These are phyloP conservation scores for Nicotiana benthamiana DNA, from an alignment of 257 asterid genomes.

Conservation along the genomic window DNA sequence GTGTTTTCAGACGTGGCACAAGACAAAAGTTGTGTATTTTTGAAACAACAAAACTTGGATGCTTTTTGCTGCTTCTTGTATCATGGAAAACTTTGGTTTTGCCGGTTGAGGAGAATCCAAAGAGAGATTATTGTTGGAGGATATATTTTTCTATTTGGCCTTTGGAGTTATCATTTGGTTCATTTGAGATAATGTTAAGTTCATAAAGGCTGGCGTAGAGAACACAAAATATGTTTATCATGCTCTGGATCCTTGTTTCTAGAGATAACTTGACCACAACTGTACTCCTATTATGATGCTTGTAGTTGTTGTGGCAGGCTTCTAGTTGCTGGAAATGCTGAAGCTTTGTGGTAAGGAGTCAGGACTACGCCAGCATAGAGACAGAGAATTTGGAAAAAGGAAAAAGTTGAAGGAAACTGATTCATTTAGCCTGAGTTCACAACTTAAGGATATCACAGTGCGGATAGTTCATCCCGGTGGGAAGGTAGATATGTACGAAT, in stretches of 20 bases:
- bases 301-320: constrained; percentile 6
- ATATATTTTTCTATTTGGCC: constrained; percentile 13
- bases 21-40: constrained; percentile 33
- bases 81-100: constrained; percentile 27
- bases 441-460: constrained; percentile 29
- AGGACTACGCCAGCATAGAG: not conserved
- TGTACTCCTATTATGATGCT: constrained; percentile 9
- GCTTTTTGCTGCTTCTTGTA: constrained; percentile 6
- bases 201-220: constrained; percentile 18
- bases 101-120: constrained; percentile 33
- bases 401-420: constrained; percentile 12
- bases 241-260: not conserved
- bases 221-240: not conserved
- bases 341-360: constrained; percentile 22
- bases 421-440: constrained; percentile 26
- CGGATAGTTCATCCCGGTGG: constrained; percentile 62
- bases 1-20: constrained; percentile 66
- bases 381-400: constrained; percentile 4
- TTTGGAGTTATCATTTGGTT: constrained; percentile 30
- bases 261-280: not conserved
- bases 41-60: constrained; percentile 15
- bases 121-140: constrained; percentile 4
- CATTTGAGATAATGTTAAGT: constrained; percentile 20
- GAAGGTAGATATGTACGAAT: constrained; percentile 38
- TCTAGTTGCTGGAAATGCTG: constrained; percentile 29